Evolutionary conservation across 1,139 yeast genomes (phyloP).

Genomic region (Taiozyma sp.): DNA sequence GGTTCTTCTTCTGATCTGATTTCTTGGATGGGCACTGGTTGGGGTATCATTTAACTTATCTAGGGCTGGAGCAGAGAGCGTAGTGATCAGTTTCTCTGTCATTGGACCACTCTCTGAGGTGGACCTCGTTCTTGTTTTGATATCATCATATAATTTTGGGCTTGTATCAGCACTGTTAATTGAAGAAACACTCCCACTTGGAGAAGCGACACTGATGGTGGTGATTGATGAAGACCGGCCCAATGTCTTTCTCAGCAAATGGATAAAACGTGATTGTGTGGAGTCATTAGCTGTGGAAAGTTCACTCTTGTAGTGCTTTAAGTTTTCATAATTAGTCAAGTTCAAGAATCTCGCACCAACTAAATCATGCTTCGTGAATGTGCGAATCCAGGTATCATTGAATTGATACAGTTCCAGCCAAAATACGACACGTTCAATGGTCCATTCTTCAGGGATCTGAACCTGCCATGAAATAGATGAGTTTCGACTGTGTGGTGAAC

Average conservation of each 20-base stretch:
- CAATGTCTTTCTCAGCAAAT: constrained; percentile 42
- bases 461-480: constrained; percentile 36
- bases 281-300: constrained; percentile 42
- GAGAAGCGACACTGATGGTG: constrained; percentile 13
- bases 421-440: constrained; percentile 50
- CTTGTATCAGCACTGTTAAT: constrained; percentile 18
- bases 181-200: constrained; percentile 15
- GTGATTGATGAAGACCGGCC: constrained; percentile 29
- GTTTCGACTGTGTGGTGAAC: constrained; percentile 28
- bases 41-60: constrained; percentile 3
- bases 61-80: constrained; percentile 26
- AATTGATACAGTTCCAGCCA: constrained; percentile 71
- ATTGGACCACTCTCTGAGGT: constrained; percentile 18
- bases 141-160: constrained; percentile 10
- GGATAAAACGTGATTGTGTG: constrained; percentile 52
- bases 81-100: constrained; percentile 22
- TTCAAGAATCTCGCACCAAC: constrained; percentile 62
- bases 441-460: constrained; percentile 54
- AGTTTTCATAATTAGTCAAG: constrained; percentile 60
- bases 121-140: constrained; percentile 13
- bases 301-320: constrained; percentile 41
- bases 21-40: neutral
- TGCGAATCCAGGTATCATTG: constrained; percentile 65
- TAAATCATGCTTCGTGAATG: constrained; percentile 54
- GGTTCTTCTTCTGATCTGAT: neutral